Conservation (phyloP, 768 basidiomycete genomes). For the Russula sp. region DNA sequence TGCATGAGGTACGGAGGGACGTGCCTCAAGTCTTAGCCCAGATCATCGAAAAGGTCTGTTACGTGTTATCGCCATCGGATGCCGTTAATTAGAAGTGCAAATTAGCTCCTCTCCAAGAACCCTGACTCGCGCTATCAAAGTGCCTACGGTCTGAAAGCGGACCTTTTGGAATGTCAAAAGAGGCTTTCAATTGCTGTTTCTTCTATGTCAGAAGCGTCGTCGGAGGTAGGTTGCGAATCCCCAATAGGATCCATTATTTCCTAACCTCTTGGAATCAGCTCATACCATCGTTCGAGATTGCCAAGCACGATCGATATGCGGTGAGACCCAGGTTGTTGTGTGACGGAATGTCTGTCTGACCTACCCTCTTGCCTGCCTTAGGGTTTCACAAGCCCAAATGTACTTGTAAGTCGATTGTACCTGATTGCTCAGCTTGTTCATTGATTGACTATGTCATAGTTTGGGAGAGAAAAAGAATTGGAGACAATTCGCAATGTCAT, state of each 20-base stretch:
- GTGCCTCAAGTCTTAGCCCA: constrained; percentile 63
- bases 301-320: constrained; percentile 56
- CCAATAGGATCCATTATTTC: neutral
- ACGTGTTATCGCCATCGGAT: neutral
- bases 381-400: constrained; percentile 67
- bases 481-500: constrained; percentile 62
- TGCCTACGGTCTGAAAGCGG: constrained; percentile 60
- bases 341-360: neutral
- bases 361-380: constrained; percentile 26
- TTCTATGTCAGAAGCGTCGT: constrained; percentile 48
- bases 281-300: constrained; percentile 64
- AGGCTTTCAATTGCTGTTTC: constrained; percentile 55
- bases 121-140: constrained; percentile 68
- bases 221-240: constrained; percentile 39
- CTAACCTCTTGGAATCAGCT: constrained; percentile 37
- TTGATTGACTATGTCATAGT: constrained; percentile 33
- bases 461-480: constrained; percentile 66
- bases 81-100: constrained; percentile 6
- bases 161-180: constrained; percentile 63
- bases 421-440: neutral
- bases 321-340: constrained; percentile 32
- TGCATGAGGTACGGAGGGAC: constrained; percentile 68
- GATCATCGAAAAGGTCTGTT: constrained; percentile 59
- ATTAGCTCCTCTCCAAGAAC: constrained; percentile 57
- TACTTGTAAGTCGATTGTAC: constrained; percentile 41